Evolutionary conservation across 2,329 filamentous ascomycete species (phyloP), one percentile per base, ranked within the genome.

Genomic region (Alternaria brassicicola): DNA sequence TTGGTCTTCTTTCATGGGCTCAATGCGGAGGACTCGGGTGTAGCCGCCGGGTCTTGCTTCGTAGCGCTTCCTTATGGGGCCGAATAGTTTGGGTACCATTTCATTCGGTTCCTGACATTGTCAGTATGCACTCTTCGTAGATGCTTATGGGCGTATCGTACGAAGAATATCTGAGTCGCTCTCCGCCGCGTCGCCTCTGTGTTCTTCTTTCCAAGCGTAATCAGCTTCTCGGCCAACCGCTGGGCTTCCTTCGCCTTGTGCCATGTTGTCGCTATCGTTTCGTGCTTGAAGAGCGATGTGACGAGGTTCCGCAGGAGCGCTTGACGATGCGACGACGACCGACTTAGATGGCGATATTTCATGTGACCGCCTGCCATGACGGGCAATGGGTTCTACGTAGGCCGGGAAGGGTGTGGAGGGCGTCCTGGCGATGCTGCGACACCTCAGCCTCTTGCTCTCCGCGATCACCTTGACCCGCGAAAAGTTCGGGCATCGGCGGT

Each of bases 211-310:
- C 91, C 94, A 69, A 97, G 79, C 4, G 93, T 97, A 72, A 99
- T 93, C 67, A 98, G 83, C 83, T 96, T 96, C 76, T 99, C 95
- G 7, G 93, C 95, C 68, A 98, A 78, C 41, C 91, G 86, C 81
- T 99, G 95, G 19, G 95, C 91, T 82, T 99, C 95, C 81, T 98
- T 99, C 46, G 95, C 95, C 81, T 98, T 98, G 77, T 90, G 89
- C 85, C 91, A 97, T 80, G 95, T 97, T 49, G 95, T 99, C 64
- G 89, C 88, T 81, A 99, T 96, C 63, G 92, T 88, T 82, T 99
- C 95, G 79, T 96, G 88, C 79, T 91, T 86, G 81, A 99, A 90
- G 67, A 99, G 90, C 53, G 94, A 95, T 67, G 94, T 97, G 77
- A 98, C 93, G 61, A 99, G 85, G 80, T 98, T 97, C 74, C 95